phyloP scores from a whole-genome alignment of 345 rosid species.

The Cardiospermum halicacabum region DNA sequence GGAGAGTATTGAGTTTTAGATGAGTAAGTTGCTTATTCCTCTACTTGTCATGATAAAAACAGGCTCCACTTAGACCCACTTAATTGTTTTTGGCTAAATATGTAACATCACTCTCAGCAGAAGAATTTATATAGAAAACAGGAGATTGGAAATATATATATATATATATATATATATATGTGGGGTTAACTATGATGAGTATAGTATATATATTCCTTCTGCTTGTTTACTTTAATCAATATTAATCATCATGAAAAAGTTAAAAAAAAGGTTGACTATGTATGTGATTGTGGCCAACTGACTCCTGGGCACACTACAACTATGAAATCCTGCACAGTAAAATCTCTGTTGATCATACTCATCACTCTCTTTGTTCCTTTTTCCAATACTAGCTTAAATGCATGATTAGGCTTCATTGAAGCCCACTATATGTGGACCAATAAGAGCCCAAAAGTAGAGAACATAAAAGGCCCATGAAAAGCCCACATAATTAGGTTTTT shows the following conservation, averaged over 20 bases:
- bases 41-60: background rate
- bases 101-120: background rate
- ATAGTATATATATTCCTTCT: background rate
- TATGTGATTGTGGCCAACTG: slow-evolving; percentile 12
- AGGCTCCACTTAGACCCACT: background rate
- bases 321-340: background rate
- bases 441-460: background rate
- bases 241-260: slow-evolving; percentile 20
- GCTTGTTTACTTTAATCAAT: background rate
- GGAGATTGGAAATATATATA: too few relatives aligned
- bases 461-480: background rate
- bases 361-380: slow-evolving; percentile 11
- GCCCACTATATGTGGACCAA: background rate
- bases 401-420: background rate
- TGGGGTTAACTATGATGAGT: background rate
- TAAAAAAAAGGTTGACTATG: slow-evolving; percentile 25
- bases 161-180: too few relatives aligned
- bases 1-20: background rate
- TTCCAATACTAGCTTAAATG: too few relatives aligned
- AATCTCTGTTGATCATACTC: slow-evolving; percentile 16
- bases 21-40: background rate
- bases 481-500: too few relatives aligned
- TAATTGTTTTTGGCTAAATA: background rate
- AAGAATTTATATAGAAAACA: background rate
- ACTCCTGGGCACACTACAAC: slow-evolving; percentile 13